Percentiles rank a stretch among this genome's conserved stretches.
These are phyloP conservation scores for Cytospora piceicola DNA, from an alignment of 2,329 filamentous ascomycete genomes.

Conservation along the genomic window DNA sequence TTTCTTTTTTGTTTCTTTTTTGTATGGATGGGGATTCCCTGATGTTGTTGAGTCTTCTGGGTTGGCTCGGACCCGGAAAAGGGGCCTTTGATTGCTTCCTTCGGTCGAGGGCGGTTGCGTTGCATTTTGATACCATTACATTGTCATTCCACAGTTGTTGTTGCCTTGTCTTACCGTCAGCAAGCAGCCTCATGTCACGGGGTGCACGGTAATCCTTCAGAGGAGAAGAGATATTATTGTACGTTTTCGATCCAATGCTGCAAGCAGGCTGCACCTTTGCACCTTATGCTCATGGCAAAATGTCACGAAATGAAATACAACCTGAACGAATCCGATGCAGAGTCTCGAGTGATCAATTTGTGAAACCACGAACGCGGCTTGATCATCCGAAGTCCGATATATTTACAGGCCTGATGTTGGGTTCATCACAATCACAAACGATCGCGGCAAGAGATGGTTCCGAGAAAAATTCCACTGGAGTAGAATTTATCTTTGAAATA, in stretches of 20 bases:
- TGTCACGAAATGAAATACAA: not conserved
- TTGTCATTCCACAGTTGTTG: not conserved
- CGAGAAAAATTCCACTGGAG: too few relatives aligned
- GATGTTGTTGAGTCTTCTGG: not conserved
- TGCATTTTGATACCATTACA: slow-evolving; percentile 1
- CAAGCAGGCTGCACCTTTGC: not conserved
- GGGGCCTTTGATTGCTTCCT: not conserved
- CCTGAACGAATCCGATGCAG: not conserved
- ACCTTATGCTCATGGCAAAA: not conserved
- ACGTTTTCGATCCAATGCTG: not conserved
- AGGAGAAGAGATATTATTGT: not conserved
- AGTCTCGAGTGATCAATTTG: too few relatives aligned
- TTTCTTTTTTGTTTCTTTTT: not conserved
- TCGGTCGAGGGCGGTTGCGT: not conserved
- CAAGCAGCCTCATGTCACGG: not conserved
- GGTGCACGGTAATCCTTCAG: not conserved
- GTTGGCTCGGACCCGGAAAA: not conserved
- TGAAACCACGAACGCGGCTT: too few relatives aligned
- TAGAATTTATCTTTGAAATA: not conserved
- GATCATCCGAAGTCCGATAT: too few relatives aligned
- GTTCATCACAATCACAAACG: too few relatives aligned
- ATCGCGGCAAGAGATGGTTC: too few relatives aligned
- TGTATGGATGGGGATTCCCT: not conserved
- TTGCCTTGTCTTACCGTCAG: not conserved
- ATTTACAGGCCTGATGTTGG: too few relatives aligned